phyloP scores from a whole-genome alignment of 140 eudicot species.

The Erigeron philadelphicus region DNA sequence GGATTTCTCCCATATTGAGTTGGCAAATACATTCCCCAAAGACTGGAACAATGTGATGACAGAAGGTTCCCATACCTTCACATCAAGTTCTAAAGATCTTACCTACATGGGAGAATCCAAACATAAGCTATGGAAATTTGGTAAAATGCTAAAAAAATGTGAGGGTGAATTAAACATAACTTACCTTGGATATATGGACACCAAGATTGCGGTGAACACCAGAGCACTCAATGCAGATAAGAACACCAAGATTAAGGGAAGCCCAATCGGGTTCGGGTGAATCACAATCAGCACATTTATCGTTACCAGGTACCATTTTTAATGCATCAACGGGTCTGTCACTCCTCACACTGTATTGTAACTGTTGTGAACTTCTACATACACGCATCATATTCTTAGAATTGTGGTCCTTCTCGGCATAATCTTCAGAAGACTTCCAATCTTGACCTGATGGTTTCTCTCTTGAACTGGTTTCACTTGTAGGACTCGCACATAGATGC shows the following conservation, averaged over 20 bases:
- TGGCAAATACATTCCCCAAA: slow-evolving; percentile 73
- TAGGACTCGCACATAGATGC: slow-evolving; percentile 55
- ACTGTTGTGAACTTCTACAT: slow-evolving; percentile 60
- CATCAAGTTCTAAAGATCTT: slow-evolving; percentile 88
- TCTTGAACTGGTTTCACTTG: slow-evolving; percentile 37
- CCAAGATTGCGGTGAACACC: slow-evolving; percentile 98
- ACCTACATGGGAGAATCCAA: slow-evolving; percentile 49
- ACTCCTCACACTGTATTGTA: slow-evolving; percentile 36
- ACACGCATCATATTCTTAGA: slow-evolving; percentile 42
- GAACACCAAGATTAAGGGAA: slow-evolving; percentile 89
- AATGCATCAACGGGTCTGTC: slow-evolving; percentile 63
- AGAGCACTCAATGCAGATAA: slow-evolving; percentile 93
- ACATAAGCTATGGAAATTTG: slow-evolving; percentile 15
- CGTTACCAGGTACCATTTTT: slow-evolving; percentile 67
- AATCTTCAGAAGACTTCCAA: slow-evolving; percentile 34
- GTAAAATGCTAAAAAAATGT: neutral
- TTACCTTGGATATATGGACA: slow-evolving; percentile 87
- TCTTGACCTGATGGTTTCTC: slow-evolving; percentile 49
- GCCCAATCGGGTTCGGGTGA: slow-evolving; percentile 98
- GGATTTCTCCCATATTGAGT: slow-evolving; percentile 87
- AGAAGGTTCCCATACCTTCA: slow-evolving; percentile 95
- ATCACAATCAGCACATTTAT: slow-evolving; percentile 95
- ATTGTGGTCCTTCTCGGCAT: slow-evolving; percentile 36
- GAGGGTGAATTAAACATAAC: slow-evolving; percentile 13
- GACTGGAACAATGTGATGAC: slow-evolving; percentile 73